Evolutionary conservation across 1,284 basidiomycete genomes (phyloP).

Genomic region (Golubevia sp.): DNA sequence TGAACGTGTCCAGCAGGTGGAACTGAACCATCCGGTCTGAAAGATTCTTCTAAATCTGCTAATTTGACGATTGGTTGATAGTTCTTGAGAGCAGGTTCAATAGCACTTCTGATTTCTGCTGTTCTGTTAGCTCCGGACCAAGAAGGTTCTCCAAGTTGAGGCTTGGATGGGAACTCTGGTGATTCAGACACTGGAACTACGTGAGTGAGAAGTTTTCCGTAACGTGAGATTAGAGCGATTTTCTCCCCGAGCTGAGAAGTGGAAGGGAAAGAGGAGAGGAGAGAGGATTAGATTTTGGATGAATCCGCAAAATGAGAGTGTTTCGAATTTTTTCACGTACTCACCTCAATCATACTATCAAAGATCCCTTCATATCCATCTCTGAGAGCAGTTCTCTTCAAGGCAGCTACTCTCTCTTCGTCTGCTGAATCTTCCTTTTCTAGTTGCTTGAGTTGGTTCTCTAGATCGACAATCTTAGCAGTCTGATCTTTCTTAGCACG

Average conservation of each 20-base stretch:
- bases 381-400: conserved; percentile 33
- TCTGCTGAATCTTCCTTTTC: conserved; percentile 36
- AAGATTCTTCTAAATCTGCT: conserved; percentile 12
- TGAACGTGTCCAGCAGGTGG: too few species aligned
- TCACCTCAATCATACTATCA: conserved; percentile 41
- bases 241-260: conserved; percentile 40
- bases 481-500: not conserved
- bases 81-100: conserved; percentile 28
- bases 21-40: not conserved
- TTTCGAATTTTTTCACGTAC: not conserved
- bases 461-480: conserved; percentile 17
- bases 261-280: not conserved
- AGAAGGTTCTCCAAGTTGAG: conserved; percentile 18
- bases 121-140: conserved; percentile 34
- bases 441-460: conserved; percentile 25
- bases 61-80: conserved; percentile 21
- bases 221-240: conserved; percentile 37
- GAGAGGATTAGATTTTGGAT: not conserved
- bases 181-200: conserved; percentile 26
- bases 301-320: not conserved
- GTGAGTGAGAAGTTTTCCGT: conserved; percentile 40
- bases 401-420: conserved; percentile 33
- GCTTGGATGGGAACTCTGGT: conserved; percentile 24
- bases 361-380: conserved; percentile 35
- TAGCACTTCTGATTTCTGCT: conserved; percentile 37